Evolutionary conservation across 2,329 filamentous ascomycete species (phyloP), one percentile per base, ranked within the genome.

Genomic region (Xylaria sp.): DNA sequence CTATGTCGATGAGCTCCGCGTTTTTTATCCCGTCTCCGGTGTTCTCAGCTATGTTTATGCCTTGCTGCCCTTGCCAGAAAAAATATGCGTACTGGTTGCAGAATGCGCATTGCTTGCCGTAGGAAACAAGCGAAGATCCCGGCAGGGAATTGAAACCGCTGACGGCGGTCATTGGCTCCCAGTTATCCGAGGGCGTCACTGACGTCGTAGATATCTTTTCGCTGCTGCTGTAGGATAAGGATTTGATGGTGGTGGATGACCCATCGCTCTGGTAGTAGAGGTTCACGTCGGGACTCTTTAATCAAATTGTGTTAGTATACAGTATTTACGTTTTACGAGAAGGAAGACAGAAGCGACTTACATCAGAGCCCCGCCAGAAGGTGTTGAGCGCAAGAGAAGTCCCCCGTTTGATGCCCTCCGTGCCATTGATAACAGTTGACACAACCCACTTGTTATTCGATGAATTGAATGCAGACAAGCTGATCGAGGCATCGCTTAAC

Each of bases 11-110:
- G n/a, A 54, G 40, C 11, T 53, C 56, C 5, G 55, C 54, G 46
- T 63, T 61, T 17, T 48, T 10, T 61, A 67, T 64, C 1, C 66
- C 67, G 1, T 25, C n/a, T n/a, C 48, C 27, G 13, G 51, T 31
- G 48, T 53, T 52, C n/a, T 58, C 44, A 23, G 55, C 40, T 17
- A 53, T 58, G n/a, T 40, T 58, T 4, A 67, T 49, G 3, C 67
- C 68, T 46, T 63, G 40, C 3, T 61, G 15, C 4, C 59, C 55
- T 56, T 72, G 71, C 67, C 59, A 65, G 61, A 69, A 70, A n/a
- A 72, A 56, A 53, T 73, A 73, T 9, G 66, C 64, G 57, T 60
- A 72, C 41, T 71, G 67, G 53, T 72, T 70, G 51, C 71, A 73
- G 25, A 61, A 51, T 1, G 62, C 55, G 62, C 71, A 73, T 44